These are phyloP conservation scores for Penicillium verhagenii DNA, from an alignment of 495 filamentous ascomycete genomes.

Conservation along the genomic window DNA sequence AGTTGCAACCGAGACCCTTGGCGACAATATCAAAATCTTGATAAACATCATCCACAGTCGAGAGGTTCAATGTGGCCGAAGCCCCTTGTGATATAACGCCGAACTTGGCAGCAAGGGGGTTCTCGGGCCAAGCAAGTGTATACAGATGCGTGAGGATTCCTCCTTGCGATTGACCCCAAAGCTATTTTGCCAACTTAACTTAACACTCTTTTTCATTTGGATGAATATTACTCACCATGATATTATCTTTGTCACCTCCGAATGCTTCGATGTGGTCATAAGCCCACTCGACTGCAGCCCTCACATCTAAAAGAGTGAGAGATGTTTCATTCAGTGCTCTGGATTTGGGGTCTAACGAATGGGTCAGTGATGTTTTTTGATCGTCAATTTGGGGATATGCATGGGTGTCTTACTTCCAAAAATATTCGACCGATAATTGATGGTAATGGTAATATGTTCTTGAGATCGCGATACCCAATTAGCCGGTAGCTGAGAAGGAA, in stretches of 20 bases:
- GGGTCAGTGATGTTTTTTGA: neutral
- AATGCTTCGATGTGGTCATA: slow-evolving; percentile 53
- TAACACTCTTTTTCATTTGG: slow-evolving; percentile 11
- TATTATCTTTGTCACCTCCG: slow-evolving; percentile 54
- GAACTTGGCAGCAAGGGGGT: slow-evolving; percentile 17
- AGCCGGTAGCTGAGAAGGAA: slow-evolving; percentile 43
- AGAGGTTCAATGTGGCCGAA: slow-evolving; percentile 4
- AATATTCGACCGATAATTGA: slow-evolving; percentile 41
- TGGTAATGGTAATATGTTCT: slow-evolving; percentile 52
- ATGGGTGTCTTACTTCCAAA: slow-evolving; percentile 17
- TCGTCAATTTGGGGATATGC: neutral
- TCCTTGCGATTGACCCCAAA: slow-evolving; percentile 43
- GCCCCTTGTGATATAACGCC: slow-evolving; percentile 17
- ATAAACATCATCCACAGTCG: slow-evolving; percentile 17
- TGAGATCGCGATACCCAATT: slow-evolving; percentile 46
- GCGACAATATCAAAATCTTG: slow-evolving; percentile 46
- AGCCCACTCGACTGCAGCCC: slow-evolving; percentile 57
- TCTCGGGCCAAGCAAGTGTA: slow-evolving; percentile 19
- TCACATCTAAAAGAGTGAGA: slow-evolving; percentile 58
- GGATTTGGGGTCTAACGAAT: slow-evolving; percentile 12
- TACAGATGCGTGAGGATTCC: slow-evolving; percentile 20
- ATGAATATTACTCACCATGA: slow-evolving; percentile 19
- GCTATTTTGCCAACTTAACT: slow-evolving; percentile 22
- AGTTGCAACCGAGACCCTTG: slow-evolving; percentile 40
- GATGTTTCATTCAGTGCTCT: slow-evolving; percentile 32